Base-by-base conservation (phyloP, 495 filamentous ascomycete genomes). In the Annulohypoxylon maeteangense region DNA sequence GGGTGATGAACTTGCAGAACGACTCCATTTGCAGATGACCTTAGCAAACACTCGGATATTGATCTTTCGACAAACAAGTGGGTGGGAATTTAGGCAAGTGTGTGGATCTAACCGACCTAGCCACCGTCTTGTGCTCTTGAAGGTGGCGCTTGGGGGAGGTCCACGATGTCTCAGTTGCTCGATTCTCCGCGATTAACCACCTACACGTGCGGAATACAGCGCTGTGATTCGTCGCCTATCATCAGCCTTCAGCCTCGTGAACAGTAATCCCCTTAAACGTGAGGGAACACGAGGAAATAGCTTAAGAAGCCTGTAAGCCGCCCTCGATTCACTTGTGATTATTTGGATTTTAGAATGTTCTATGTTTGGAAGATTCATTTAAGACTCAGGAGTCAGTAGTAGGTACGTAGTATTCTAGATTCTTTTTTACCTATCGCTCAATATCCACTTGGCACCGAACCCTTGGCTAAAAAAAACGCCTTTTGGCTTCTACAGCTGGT, bases 181-280 rank as follows among this genome's bases (percentile, higher is more conserved):
- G 6, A 20, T 54, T 73, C 65, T 73, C 70, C 48, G 61, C 70
- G 65, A 68, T 65, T 73, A 56, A 72, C 64, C 47, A 36, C 50
- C 50, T 67, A 75, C 75, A 77, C 75, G 75, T 77, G 75, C 70
- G 68, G 34, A 56, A 75, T 73, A 61, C 38, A 3, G 59, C 62
- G 55, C 23, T 68, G 56, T 75, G 75, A 77, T 77, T 77, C 75
- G 75, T 65, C 62, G 70, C 65, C 65, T 68, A 68, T 50, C 16
- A 38, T 68, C 70, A 73, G 70, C 65, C 22, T 60, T 62, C 70
- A 73, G 70, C 70, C 70, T 73, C n/a, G 67, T 36, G 18, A 23
- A 47, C n/a, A 47, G 38, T 1, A 50, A 61, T 55, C 31, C 38
- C 34, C 14, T 36, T 51, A 27, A 61, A 53, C 50, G 14, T 22